Conservation (phyloP, 257 asterid genomes). For the Lantana camara region DNA sequence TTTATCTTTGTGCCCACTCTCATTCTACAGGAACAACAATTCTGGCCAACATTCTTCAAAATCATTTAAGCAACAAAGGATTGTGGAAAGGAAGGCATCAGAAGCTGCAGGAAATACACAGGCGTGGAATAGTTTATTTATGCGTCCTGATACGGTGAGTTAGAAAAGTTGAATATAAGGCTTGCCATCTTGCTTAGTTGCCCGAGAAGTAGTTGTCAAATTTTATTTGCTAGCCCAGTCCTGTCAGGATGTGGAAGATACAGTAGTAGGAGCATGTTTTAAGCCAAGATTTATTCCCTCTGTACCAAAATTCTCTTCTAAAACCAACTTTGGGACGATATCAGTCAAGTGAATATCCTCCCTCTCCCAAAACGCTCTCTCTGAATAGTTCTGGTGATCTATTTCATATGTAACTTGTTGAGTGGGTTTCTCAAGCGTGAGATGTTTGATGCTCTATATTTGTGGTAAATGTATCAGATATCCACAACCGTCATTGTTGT, state of each 20-base stretch:
- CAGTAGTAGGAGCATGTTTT: neutral
- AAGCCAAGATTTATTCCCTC: constrained; percentile 1
- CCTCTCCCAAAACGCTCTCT: neutral
- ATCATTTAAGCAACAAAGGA: constrained; percentile 69
- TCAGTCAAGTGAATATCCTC: neutral
- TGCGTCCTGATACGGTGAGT: constrained; percentile 94
- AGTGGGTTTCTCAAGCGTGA: constrained; percentile 5
- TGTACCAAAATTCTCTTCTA: neutral
- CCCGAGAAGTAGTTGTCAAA: constrained; percentile 3
- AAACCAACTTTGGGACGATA: constrained; percentile 9
- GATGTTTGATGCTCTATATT: constrained; percentile 18
- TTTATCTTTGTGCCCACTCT: constrained; percentile 18
- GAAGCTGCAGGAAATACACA: constrained; percentile 89
- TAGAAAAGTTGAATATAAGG: constrained; percentile 17
- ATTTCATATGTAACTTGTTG: neutral
- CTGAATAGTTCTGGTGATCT: constrained; percentile 1
- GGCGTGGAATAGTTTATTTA: constrained; percentile 86
- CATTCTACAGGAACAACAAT: constrained; percentile 43
- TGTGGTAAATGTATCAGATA: constrained; percentile 17
- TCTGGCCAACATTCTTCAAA: constrained; percentile 48
- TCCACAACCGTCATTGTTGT: constrained; percentile 6
- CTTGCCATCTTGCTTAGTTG: constrained; percentile 14
- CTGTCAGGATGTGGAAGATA: neutral
- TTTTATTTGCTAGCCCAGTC: constrained; percentile 1
- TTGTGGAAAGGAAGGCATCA: constrained; percentile 74